These are phyloP conservation scores for Neonectria magnoliae DNA, from an alignment of 2,329 filamentous ascomycete genomes.

Conservation along the genomic window DNA sequence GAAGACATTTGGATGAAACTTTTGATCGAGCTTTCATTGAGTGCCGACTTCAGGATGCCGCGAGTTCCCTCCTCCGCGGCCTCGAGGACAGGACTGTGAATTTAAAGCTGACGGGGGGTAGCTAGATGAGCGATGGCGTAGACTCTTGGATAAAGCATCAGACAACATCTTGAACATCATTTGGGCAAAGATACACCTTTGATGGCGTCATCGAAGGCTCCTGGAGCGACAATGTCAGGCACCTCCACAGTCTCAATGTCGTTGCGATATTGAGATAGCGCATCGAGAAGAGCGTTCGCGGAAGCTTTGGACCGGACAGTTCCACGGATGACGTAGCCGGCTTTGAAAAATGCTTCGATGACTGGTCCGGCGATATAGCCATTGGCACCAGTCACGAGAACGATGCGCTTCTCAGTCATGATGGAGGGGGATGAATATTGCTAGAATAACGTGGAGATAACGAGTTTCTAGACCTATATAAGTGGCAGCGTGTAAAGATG, in stretches of 20 bases:
- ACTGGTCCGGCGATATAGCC: conserved; percentile 52
- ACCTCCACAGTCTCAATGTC: conserved; percentile 44
- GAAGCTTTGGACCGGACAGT: conserved; percentile 47
- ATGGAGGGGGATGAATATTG: background rate
- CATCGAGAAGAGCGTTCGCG: conserved; percentile 28
- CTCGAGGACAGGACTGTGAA: conserved; percentile 35
- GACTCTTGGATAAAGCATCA: conserved; percentile 25
- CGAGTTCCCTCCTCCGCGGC: conserved; percentile 33
- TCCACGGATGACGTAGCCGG: conserved; percentile 52
- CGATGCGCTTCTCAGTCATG: conserved; percentile 39
- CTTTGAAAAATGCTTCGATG: conserved; percentile 48
- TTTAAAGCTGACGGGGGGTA: conserved; percentile 29
- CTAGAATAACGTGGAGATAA: background rate
- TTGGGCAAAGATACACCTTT: conserved; percentile 32
- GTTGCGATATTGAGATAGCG: conserved; percentile 33
- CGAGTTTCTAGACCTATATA: background rate
- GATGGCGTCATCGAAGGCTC: conserved; percentile 50
- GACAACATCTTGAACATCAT: background rate
- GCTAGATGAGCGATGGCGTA: conserved; percentile 39
- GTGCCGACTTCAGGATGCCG: conserved; percentile 34
- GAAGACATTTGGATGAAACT: conserved; percentile 41
- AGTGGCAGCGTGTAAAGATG: background rate
- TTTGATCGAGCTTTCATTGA: conserved; percentile 34
- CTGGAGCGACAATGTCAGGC: conserved; percentile 46
- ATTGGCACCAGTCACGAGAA: conserved; percentile 52